These are phyloP conservation scores for Cenchrus purpureus DNA, from an alignment of 176 grass and related monocot genomes.

Conservation along the genomic window DNA sequence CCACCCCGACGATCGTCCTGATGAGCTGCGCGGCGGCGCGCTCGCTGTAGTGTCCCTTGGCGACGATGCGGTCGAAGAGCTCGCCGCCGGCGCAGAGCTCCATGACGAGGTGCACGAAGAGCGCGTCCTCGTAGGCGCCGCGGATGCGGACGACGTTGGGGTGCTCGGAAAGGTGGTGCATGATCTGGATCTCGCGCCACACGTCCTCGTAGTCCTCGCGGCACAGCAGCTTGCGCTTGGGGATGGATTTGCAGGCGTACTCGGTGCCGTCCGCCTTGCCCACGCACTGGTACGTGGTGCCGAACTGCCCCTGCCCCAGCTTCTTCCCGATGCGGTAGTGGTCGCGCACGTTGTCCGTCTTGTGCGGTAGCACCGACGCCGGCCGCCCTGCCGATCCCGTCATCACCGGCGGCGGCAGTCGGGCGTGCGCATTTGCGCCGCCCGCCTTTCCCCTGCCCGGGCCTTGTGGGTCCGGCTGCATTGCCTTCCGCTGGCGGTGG, in stretches of 20 bases:
- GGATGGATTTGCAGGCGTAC: slow-evolving; percentile 97
- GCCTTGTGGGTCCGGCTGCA: slow-evolving; percentile 64
- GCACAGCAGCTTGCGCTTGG: slow-evolving; percentile 96
- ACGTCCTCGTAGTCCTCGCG: slow-evolving; percentile 95
- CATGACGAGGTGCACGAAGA: slow-evolving; percentile 96
- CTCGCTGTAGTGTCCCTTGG: slow-evolving; percentile 88
- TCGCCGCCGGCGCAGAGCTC: slow-evolving; percentile 95
- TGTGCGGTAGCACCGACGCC: slow-evolving; percentile 79
- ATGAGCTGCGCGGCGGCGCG: slow-evolving; percentile 85
- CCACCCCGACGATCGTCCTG: slow-evolving; percentile 84
- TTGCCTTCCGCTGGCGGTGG: slow-evolving; percentile 23
- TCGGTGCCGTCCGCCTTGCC: slow-evolving; percentile 65
- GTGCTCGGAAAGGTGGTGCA: slow-evolving; percentile 98
- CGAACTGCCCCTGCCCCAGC: slow-evolving; percentile 96
- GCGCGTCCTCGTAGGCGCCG: slow-evolving; percentile 82
- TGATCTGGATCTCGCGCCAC: slow-evolving; percentile 99
- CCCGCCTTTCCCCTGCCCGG: slow-evolving; percentile 39
- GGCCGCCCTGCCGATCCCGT: slow-evolving; percentile 40
- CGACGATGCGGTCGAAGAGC: slow-evolving; percentile 93
- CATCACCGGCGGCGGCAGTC: slow-evolving; percentile 53
- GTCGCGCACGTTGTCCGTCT: slow-evolving; percentile 83
- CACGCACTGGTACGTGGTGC: slow-evolving; percentile 93
- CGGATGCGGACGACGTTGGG: slow-evolving; percentile 85
- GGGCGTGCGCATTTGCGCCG: slow-evolving; percentile 35
- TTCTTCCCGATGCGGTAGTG: slow-evolving; percentile 96